Percentiles rank a stretch among this genome's conserved stretches.
phyloP scores from a whole-genome alignment of 257 asterid species.

The Solanum sitiens region DNA sequence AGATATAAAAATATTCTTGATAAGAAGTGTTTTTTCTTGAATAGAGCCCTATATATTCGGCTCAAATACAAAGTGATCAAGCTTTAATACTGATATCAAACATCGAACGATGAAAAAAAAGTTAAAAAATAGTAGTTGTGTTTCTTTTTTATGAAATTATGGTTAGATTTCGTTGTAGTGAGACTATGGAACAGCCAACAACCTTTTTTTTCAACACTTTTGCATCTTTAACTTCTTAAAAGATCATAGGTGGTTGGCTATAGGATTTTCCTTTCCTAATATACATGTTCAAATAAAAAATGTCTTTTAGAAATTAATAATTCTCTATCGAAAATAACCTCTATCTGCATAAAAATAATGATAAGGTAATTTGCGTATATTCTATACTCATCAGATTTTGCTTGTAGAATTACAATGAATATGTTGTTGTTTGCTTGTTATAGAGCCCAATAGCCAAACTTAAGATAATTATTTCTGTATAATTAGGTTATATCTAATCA shows the following conservation, averaged over 20 bases:
- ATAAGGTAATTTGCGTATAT: neutral
- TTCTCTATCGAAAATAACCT: neutral
- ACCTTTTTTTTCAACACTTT: neutral
- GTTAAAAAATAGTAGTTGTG: neutral
- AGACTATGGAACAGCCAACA: neutral
- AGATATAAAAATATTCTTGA: too few relatives aligned
- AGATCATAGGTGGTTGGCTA: neutral
- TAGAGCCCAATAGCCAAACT: neutral
- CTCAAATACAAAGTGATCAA: too few relatives aligned
- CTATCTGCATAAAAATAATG: too few relatives aligned
- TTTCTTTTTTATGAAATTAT: neutral
- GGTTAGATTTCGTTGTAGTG: neutral
- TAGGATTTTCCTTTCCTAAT: neutral
- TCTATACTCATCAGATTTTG: neutral
- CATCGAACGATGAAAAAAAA: neutral
- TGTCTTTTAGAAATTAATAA: neutral
- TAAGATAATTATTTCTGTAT: neutral
- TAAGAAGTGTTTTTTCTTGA: neutral
- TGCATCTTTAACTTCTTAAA: neutral
- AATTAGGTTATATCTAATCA: neutral
- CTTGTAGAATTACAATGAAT: too few relatives aligned
- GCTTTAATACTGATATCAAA: accelerated
- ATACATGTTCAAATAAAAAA: neutral
- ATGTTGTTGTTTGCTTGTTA: neutral
- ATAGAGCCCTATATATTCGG: neutral